Base-by-base conservation (phyloP, 495 filamentous ascomycete genomes). In the Podospora bellae-mahoneyi region DNA sequence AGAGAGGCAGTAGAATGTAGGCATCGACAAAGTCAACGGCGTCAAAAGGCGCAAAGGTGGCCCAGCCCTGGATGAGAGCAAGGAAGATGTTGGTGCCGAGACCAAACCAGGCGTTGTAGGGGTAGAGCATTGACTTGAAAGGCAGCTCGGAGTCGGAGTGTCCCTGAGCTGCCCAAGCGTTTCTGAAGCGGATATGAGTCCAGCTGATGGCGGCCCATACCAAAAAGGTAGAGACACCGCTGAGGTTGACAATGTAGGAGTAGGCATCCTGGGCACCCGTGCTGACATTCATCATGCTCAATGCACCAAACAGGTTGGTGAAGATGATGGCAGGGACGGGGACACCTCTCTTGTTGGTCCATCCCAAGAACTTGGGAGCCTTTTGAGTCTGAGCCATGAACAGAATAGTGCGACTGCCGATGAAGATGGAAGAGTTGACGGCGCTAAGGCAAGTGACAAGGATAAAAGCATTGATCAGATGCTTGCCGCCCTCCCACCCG, bases 381-480 rank as follows among this genome's bases (percentile, higher is more conserved):
- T 89, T 90, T 39, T 84, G 77, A 64, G 82, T 84, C 60, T 88
- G 84, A 2, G 86, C 86, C 85, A 92, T 88, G 78, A 82, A 90
- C 28, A 90, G 79, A 15, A 92, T 68, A 0, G 88, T 90, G 56
- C 90, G 83, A 13, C 86, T 89, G 15, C 83, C 84, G 64, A 91
- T 87, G 71, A 91, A 92, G 34, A 92, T 82, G 2, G 87, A 90
- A 30, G 84, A 85, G 76, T 91, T 92, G 32, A 87, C 84, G 20
- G 89, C 89, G n/a, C 85, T 89, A 32, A 90, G 80, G 64, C 88
- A 87, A 30, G 89, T 89, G 64, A 90, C 79, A 28, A 91, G 82
- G 73, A 92, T 91, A 65, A 92, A 83, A 34, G 84, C 88, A 71
- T 92, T 92, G 83, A 92, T 89, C 4, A 92, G 80, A 68, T 90